phyloP scores from a whole-genome alignment of 2,329 filamentous ascomycete genomes.

The Monilinia vaccinii-corymbosi region DNA sequence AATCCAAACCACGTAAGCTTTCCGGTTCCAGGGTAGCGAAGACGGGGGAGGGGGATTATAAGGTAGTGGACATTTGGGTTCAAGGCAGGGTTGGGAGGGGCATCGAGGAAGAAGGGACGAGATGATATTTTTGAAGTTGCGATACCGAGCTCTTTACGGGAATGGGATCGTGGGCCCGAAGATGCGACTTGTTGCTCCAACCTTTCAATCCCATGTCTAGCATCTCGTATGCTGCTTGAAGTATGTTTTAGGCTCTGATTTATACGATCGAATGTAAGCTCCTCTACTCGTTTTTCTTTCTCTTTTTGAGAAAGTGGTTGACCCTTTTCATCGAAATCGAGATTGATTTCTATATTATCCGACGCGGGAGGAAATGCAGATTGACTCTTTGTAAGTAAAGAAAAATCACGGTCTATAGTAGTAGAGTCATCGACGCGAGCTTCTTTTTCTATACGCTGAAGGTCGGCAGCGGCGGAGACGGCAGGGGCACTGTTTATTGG shows the following conservation, averaged over 20 bases:
- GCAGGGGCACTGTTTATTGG: constrained; percentile 21
- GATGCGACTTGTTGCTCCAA: constrained; percentile 42
- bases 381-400: not conserved
- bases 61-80: constrained; percentile 14
- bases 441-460: constrained; percentile 23
- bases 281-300: constrained; percentile 29
- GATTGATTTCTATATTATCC: constrained; percentile 7
- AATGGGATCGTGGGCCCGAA: constrained; percentile 21
- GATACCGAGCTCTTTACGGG: not conserved
- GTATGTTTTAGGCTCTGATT: constrained; percentile 43
- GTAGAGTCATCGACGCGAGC: constrained; percentile 26
- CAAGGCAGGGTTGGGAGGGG: not conserved
- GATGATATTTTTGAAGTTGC: not conserved
- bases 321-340: constrained; percentile 19
- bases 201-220: constrained; percentile 49
- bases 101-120: not conserved
- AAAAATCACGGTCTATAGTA: constrained; percentile 16
- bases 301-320: constrained; percentile 24
- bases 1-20: constrained; percentile 25
- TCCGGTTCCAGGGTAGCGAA: constrained; percentile 15
- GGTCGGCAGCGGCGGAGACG: constrained; percentile 22
- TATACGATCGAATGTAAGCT: constrained; percentile 41
- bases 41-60: constrained; percentile 19
- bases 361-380: not conserved
- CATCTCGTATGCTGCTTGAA: constrained; percentile 43